A percentile compares a stretch with the other conserved stretches of the same genome.
phyloP scores from a whole-genome alignment of 139 green algal genomes.

The Tetraselmis striata region DNA sequence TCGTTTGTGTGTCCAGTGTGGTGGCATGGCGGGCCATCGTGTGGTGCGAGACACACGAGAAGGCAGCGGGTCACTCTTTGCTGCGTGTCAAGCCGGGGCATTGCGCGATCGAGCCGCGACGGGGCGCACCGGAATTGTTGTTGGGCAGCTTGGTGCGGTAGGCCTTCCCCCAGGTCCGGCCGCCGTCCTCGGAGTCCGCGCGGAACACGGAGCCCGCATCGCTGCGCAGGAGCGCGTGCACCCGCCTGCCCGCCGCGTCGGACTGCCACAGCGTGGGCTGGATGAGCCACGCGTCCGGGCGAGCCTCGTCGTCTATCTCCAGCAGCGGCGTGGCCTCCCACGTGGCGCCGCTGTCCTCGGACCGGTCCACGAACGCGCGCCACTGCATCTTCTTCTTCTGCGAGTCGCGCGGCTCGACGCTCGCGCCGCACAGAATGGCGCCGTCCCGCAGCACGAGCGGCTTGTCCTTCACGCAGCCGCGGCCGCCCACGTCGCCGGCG shows the following conservation, averaged over 20 bases:
- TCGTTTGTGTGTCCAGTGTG: too few relatives aligned
- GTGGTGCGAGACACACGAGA: too few relatives aligned
- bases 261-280: constrained; percentile 31
- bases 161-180: constrained; percentile 12
- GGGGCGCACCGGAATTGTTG: constrained; percentile 23
- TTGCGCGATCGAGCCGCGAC: too few relatives aligned
- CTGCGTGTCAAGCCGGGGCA: too few relatives aligned
- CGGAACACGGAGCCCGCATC: background rate
- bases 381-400: too few relatives aligned
- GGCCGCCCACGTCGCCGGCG: constrained; percentile 16
- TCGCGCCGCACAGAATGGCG: constrained; percentile 17
- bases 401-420: background rate
- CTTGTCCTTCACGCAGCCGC: constrained; percentile 32
- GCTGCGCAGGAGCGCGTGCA: constrained; percentile 18
- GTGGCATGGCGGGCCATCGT: too few relatives aligned
- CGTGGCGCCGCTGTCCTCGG: constrained; percentile 2
- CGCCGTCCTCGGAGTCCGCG: constrained; percentile 15
- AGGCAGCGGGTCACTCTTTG: too few relatives aligned
- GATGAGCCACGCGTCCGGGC: constrained; percentile 11
- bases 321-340: background rate
- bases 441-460: constrained; percentile 16
- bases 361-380: constrained; percentile 7
- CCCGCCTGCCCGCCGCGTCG: constrained; percentile 3
- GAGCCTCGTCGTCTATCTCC: background rate
- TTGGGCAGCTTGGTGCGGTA: constrained; percentile 21